A percentile compares a stretch with the other conserved stretches of the same genome.
These are phyloP conservation scores for Leccinum variicolor DNA, from an alignment of 768 basidiomycete genomes.

Conservation along the genomic window DNA sequence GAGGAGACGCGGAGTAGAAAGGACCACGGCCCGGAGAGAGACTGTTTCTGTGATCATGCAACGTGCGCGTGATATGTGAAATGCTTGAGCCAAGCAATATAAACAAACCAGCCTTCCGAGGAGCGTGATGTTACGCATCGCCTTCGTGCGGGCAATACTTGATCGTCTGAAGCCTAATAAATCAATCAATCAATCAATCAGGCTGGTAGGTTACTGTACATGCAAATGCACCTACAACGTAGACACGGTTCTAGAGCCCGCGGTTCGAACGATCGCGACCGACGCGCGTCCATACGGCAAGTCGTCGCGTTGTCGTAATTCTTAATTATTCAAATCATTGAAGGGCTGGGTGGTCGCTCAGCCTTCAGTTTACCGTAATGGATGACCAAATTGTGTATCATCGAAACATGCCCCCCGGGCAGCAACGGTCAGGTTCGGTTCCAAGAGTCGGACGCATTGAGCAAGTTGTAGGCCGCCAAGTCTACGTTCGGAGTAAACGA, in stretches of 20 bases:
- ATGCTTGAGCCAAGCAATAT: not conserved
- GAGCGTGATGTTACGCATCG: not conserved
- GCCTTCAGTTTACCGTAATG: not conserved
- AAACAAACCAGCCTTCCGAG: not conserved
- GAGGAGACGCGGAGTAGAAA: not conserved
- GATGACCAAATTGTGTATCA: not conserved
- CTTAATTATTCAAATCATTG: not conserved
- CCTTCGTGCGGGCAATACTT: not conserved
- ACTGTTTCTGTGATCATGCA: not conserved
- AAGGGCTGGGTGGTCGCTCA: not conserved
- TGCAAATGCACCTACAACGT: not conserved
- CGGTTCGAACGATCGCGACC: not conserved
- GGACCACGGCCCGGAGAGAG: not conserved
- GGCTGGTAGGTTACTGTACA: not conserved
- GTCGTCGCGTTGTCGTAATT: not conserved
- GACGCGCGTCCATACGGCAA: not conserved
- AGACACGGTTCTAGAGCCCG: not conserved
- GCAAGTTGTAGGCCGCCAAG: constrained; percentile 1
- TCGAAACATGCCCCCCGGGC: constrained; percentile 2
- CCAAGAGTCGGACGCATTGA: constrained; percentile 4
- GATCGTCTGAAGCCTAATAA: not conserved
- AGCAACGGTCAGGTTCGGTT: constrained; percentile 7
- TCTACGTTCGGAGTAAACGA: not conserved
- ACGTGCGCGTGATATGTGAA: not conserved
- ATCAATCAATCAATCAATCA: not conserved